Conservation (phyloP, 2,329 filamentous ascomycete genomes). For the Calonectria pteridis region DNA sequence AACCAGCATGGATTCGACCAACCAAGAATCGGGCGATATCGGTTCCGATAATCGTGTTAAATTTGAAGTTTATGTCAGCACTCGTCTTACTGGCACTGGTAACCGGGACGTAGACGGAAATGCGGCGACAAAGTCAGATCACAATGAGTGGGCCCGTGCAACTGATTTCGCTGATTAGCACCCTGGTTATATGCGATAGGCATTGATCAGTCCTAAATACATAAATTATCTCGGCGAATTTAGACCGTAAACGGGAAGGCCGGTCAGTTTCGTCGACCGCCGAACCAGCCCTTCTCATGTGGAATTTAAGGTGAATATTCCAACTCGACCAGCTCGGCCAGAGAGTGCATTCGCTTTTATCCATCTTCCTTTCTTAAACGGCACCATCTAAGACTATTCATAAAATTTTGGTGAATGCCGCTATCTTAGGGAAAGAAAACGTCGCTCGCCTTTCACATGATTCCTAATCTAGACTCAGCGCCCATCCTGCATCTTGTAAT, state of each 20-base stretch:
- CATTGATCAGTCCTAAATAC: background rate
- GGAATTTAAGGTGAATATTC: conserved; percentile 12
- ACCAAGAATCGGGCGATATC: background rate
- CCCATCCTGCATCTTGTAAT: background rate
- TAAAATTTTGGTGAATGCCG: conserved; percentile 1
- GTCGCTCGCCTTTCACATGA: background rate
- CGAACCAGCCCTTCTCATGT: conserved; percentile 3
- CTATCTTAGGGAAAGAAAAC: conserved; percentile 11
- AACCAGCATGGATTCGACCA: background rate
- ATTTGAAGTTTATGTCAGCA: background rate
- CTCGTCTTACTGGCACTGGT: background rate
- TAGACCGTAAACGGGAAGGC: background rate
- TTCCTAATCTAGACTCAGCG: background rate
- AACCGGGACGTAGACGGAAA: conserved; percentile 7
- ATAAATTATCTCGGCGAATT: background rate
- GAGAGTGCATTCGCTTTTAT: conserved; percentile 11
- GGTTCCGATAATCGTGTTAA: conserved; percentile 3
- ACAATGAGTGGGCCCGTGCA: background rate
- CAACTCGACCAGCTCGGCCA: conserved; percentile 6
- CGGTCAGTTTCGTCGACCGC: background rate
- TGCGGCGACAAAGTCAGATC: background rate
- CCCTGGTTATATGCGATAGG: conserved; percentile 15
- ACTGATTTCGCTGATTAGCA: conserved; percentile 22
- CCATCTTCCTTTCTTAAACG: conserved; percentile 6
- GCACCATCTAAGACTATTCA: conserved; percentile 1